phyloP scores from a whole-genome alignment of 225 moss, liverwort and hornwort genomes.

The Polytrichum commune region DNA sequence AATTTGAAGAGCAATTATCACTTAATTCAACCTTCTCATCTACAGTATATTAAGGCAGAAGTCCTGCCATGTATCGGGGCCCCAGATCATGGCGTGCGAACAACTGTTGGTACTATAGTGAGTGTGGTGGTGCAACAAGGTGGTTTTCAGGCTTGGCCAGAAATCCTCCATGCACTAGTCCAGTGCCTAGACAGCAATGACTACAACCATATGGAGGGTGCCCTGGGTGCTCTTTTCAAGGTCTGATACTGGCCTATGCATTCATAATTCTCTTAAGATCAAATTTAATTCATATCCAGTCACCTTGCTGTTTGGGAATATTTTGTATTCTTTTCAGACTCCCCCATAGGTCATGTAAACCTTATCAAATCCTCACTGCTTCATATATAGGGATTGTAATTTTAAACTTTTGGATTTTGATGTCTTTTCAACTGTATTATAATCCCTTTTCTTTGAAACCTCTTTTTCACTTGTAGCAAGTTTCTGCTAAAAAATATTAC shows the following conservation, averaged over 20 bases:
- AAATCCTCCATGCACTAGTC: constrained; percentile 72
- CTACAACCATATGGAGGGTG: constrained; percentile 91
- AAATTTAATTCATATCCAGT: no score
- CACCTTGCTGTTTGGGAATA: neutral
- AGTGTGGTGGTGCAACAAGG: constrained; percentile 85
- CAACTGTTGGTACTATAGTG: constrained; percentile 76
- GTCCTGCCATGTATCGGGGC: constrained; percentile 76
- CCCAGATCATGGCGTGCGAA: constrained; percentile 66
- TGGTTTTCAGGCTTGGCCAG: constrained; percentile 79
- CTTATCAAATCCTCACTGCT: no score
- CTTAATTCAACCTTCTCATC: constrained; percentile 54
- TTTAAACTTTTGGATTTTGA: no score
- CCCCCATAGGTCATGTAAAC: no score
- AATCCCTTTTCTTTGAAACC: no score
- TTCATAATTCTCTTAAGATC: no score
- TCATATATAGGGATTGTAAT: no score
- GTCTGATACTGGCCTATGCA: constrained; percentile 16
- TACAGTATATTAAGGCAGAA: constrained; percentile 80
- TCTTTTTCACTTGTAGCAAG: no score
- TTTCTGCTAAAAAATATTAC: no score
- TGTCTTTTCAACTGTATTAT: no score
- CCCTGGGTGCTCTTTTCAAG: constrained; percentile 79
- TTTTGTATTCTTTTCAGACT: no score
- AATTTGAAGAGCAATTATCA: constrained; percentile 76
- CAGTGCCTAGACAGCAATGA: constrained; percentile 83